A percentile compares a stretch with the other conserved stretches of the same genome.
These are phyloP conservation scores for Cercospora zeae-maydis DNA, from an alignment of 2,329 filamentous ascomycete species.

Conservation along the genomic window DNA sequence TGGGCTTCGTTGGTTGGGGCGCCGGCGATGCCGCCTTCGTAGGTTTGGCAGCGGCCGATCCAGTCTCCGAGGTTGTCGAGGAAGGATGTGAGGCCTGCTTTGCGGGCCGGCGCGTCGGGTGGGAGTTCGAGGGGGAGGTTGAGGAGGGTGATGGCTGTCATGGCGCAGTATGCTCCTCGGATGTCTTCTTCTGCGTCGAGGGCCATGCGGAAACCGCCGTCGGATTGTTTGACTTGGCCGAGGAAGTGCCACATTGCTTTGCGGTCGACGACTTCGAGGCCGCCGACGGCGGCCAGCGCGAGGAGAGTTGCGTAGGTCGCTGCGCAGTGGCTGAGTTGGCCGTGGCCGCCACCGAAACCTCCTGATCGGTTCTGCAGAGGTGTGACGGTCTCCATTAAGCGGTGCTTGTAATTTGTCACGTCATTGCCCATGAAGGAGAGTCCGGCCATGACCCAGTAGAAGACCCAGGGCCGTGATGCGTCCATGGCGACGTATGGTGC, in stretches of 20 bases:
- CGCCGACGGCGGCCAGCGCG: conserved; percentile 73
- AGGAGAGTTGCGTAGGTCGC: conserved; percentile 83
- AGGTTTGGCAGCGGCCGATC: conserved; percentile 85
- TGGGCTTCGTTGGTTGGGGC: conserved; percentile 87
- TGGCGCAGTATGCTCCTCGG: conserved; percentile 87
- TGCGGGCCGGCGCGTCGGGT: conserved; percentile 64
- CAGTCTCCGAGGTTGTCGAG: conserved; percentile 73
- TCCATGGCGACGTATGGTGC: conserved; percentile 70
- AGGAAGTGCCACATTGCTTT: conserved; percentile 89
- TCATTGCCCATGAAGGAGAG: conserved; percentile 76
- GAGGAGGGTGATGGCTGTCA: conserved; percentile 78
- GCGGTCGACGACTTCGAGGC: conserved; percentile 72
- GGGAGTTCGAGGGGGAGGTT: conserved; percentile 78
- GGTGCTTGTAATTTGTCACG: conserved; percentile 59
- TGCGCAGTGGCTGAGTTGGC: conserved; percentile 83
- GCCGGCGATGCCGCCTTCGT: conserved; percentile 87
- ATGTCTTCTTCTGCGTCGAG: conserved; percentile 89
- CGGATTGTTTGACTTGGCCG: conserved; percentile 75
- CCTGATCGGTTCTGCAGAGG: conserved; percentile 79
- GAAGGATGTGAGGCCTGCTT: conserved; percentile 62
- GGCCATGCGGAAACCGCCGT: conserved; percentile 87
- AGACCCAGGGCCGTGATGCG: conserved; percentile 85
- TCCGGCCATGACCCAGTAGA: conserved; percentile 85
- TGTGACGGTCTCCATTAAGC: conserved; percentile 65
- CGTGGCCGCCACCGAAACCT: conserved; percentile 91